Base-by-base conservation (phyloP, 352 stramenopile genomes). In the Globisporangium okanoganense region DNA sequence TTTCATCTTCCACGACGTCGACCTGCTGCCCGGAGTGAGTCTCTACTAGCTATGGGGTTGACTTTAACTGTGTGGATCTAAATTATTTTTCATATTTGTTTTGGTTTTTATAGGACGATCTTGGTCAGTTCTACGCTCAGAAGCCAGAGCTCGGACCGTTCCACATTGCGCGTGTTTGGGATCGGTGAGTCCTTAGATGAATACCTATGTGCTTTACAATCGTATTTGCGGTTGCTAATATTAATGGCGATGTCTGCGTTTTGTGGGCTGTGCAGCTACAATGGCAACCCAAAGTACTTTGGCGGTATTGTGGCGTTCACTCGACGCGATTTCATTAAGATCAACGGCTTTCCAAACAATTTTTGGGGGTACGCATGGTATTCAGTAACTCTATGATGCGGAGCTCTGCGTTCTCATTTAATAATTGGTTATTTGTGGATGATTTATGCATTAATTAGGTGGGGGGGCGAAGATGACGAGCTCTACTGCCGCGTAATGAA, bases 1-100 rank as follows among this genome's bases (percentile, higher is more conserved):
- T 13, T 98, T 97, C 65, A 88, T 98, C 55, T 98, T 98, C 69
- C 96, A 99, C 65, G 96, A 99, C 66, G 96, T 99, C 22, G 96
- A 99, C 70, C 68, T 99, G 50, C 67, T 99, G 24, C 96, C 96
- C 12, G 65, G 58, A 18, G 76, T 85, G 52, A 13, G 2, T 13
- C 25, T 10, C 18, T 27, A 16, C 5, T 54, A 9, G 4, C 47
- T 27, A 9, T 25, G 13, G 8, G 18, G 20, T 25, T 40, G 25
- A 3, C 29, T 33, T 33, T 38, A 16, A 16, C 25, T 54, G 2
- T 16, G 38, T 38, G 25, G 2, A 5, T 13, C 22, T 22, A 25
- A n/a, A n/a, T n/a, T n/a, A 3, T 41, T 36, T 10, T 22, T 18
- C 13, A 54, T 54, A 5, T 1, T 40, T 5, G 2, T 24, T 24